phyloP scores from a whole-genome alignment of 768 basidiomycete genomes.

The Termitomyces sp. region DNA sequence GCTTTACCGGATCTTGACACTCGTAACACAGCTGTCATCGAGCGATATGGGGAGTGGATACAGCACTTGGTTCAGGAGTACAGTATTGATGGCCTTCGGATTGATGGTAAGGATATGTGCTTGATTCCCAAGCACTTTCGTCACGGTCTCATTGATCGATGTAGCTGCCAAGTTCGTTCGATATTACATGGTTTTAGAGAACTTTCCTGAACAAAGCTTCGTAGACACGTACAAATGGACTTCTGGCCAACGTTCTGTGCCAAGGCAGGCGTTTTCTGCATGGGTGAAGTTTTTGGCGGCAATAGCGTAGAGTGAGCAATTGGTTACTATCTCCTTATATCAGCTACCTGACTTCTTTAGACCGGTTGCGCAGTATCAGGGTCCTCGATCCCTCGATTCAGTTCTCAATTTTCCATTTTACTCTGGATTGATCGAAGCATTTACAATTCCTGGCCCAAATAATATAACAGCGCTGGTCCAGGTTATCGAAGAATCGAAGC shows the following conservation, averaged over 20 bases:
- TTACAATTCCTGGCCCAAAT: constrained; percentile 62
- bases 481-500: constrained; percentile 47
- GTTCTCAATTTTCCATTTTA: constrained; percentile 73
- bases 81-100: constrained; percentile 79
- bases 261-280: constrained; percentile 80
- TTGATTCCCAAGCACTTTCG: constrained; percentile 13
- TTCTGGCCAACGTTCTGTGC: constrained; percentile 77
- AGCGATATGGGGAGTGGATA: constrained; percentile 68
- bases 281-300: constrained; percentile 73
- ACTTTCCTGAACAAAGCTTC: constrained; percentile 16
- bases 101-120: constrained; percentile 48
- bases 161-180: constrained; percentile 40
- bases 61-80: constrained; percentile 62
- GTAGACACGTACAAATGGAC: constrained; percentile 58
- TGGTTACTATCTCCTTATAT: neutral
- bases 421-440: constrained; percentile 55
- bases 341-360: constrained; percentile 25
- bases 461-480: constrained; percentile 57
- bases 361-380: constrained; percentile 54
- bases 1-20: constrained; percentile 80
- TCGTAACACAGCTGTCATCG: constrained; percentile 55
- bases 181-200: neutral
- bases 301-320: constrained; percentile 42
- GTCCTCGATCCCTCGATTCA: constrained; percentile 56
- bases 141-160: constrained; percentile 25